Conservation (phyloP, 2,329 filamentous ascomycete genomes). For the Chaetothyriales sp. region DNA sequence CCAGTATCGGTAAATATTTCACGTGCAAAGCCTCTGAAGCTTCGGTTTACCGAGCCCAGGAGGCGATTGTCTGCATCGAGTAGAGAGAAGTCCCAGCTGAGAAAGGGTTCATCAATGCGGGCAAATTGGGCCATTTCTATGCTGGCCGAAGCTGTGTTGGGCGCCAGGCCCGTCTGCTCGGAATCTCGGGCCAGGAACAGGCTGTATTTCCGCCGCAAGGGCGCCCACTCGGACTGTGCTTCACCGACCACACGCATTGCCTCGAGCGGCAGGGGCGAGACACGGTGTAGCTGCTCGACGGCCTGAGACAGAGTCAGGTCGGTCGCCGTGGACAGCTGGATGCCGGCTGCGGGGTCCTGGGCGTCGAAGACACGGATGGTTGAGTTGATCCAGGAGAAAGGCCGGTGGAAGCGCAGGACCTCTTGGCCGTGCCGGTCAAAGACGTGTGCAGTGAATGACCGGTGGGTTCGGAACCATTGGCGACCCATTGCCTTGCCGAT, state of each 20-base stretch:
- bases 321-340: conserved; percentile 21
- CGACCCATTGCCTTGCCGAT: conserved; percentile 41
- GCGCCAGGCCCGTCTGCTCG: conserved; percentile 1
- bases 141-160: conserved; percentile 20
- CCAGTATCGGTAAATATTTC: conserved; percentile 53
- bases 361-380: conserved; percentile 43
- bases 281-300: conserved; percentile 31
- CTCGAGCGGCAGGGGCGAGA: conserved; percentile 38
- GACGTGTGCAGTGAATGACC: conserved; percentile 50
- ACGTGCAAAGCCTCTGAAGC: conserved; percentile 46
- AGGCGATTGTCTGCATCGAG: conserved; percentile 34
- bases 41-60: conserved; percentile 48
- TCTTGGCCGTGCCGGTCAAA: conserved; percentile 47
- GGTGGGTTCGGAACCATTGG: conserved; percentile 47
- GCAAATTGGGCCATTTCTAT: conserved; percentile 40
- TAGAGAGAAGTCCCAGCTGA: conserved; percentile 51
- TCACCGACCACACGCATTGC: conserved; percentile 50
- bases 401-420: conserved; percentile 45
- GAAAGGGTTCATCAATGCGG: conserved; percentile 45
- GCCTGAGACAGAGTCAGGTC: conserved; percentile 9
- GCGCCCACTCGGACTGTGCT: conserved; percentile 49
- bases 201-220: conserved; percentile 47
- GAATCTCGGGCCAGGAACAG: conserved; percentile 43
- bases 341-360: conserved; percentile 24
- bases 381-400: conserved; percentile 49